Conservation (phyloP, 495 filamentous ascomycete genomes). For the Hypoxylon perforatum region DNA sequence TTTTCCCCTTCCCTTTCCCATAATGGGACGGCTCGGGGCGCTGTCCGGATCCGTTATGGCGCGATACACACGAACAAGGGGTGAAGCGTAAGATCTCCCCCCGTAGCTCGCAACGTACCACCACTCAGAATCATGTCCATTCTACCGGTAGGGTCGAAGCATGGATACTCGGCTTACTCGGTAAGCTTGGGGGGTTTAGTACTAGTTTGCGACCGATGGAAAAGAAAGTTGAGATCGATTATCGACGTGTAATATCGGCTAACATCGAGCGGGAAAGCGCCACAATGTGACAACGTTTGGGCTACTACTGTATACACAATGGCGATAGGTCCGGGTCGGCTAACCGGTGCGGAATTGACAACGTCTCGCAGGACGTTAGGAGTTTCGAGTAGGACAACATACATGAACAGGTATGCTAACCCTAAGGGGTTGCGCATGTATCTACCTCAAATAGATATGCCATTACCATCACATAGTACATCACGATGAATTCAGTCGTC, state of each 20-base stretch:
- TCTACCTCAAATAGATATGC: background rate
- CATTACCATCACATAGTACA: too few relatives aligned
- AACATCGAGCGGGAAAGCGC: constrained; percentile 5
- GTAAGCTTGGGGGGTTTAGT: background rate
- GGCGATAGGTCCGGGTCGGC: background rate
- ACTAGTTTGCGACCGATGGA: background rate
- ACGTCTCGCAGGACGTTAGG: background rate
- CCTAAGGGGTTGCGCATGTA: constrained; percentile 6
- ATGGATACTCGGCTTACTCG: background rate
- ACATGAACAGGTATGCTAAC: too few relatives aligned
- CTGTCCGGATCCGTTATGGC: background rate
- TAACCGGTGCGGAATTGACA: background rate
- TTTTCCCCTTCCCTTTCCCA: background rate
- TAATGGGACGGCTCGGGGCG: constrained; percentile 1
- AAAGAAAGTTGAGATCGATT: background rate
- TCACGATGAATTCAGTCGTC: background rate
- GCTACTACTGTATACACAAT: too few relatives aligned
- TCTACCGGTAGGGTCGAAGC: constrained; percentile 2
- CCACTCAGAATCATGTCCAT: background rate
- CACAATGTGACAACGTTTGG: background rate
- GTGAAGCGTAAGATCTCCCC: constrained; percentile 2
- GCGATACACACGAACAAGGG: background rate
- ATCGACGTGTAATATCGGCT: constrained; percentile 1
- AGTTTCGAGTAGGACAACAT: background rate
- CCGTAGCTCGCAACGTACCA: background rate